Evolutionary conservation across 75 land plant species (phyloP), one percentile per base, ranked within the genome.

Genomic region (Selaginella moellendorffii): DNA sequence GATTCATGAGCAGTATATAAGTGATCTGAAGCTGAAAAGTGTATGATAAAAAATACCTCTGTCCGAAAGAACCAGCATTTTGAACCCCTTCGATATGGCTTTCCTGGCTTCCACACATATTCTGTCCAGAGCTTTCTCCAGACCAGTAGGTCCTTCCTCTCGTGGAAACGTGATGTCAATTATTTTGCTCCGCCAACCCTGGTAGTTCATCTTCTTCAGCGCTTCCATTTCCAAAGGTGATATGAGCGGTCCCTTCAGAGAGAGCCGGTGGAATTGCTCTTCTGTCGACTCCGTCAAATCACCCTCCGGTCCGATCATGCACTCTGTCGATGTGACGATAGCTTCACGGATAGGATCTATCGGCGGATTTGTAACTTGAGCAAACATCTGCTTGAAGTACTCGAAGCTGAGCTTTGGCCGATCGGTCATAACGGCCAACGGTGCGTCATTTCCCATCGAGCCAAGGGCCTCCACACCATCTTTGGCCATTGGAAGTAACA

Each of bases 281-380:
- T 95, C 99, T 28, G 82, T 84, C 24, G 86, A 83, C 70, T 90
- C 97, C 61, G 99, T 88, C 2, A 95, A 73, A 54, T 90, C 99
- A 31, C 99, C 99, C 74, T 95, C 99, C 21, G 99, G 99, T 29
- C 99, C 99, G 62, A 95, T 81, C 99, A 95, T 95, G 68, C 99
- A 95, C 70, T 86, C 84, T 74, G 85, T 95, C 58, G 99, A 95
- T 1, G 99, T 95, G 26, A 95, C 99, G 31, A 95, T 82, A 31
- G 88, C 86, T 65, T 95, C 99, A 9, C 99, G 80, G 24, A 95
- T 95, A 2, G 97, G 97, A 72, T 95, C 99, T 61, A 95, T 95
- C 14, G 99, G 99, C 14, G 99, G 99, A 53, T 95, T 95, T 23
- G 99, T 95, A 27, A 70, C 10, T 60, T 95, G 99, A 58, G 99